Evolutionary conservation across 352 stramenopile genomes (phyloP), one percentile per base, ranked within the genome.

Genomic region (Phytopythium sindhum): DNA sequence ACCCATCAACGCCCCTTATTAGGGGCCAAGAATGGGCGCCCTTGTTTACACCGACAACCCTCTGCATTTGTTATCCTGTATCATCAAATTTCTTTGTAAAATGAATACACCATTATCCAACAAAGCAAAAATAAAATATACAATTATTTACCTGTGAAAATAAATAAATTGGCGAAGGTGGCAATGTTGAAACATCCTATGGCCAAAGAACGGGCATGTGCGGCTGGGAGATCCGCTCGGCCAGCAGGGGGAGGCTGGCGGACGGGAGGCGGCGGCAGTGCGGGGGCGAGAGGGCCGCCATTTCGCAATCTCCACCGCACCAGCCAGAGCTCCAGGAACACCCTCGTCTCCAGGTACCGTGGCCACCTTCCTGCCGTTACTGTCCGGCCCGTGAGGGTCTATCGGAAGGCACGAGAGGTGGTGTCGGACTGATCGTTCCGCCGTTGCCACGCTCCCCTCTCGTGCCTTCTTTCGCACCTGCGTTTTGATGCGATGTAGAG

Each of bases 291-390:
- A n/a, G 15, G 15, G 35, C 24, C 35, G 61, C 55, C 72, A 79
- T 76, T 79, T 70, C 66, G 63, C 66, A 79, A 72, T 79, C 52
- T 56, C 28, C 68, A 56, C 39, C 58, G 66, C 56, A 41, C 61
- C 17, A 60, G 57, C 61, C 67, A 77, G 52, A 61, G 39, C 60
- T 65, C 64, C 56, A 56, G 23, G 53, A 59, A 28, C 24, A 26
- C 37, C 26, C 60, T 24, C 19, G 33, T 28, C 42, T 57, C 29
- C 51, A 76, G 69, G 69, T 76, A 54, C 33, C 51, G 66, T 28
- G 28, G 28, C 26, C 15, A 6, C 19, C 10, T 48, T 26, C 29
- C 17, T 47, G 21, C 19, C 28, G 26, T 57, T 9, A n/a, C n/a
- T 11, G 21, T 21, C 45, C 17, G 45, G 56, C n/a, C 35, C 24